phyloP scores from a whole-genome alignment of 1,139 yeast species.

The Geotrichum candidum region DNA sequence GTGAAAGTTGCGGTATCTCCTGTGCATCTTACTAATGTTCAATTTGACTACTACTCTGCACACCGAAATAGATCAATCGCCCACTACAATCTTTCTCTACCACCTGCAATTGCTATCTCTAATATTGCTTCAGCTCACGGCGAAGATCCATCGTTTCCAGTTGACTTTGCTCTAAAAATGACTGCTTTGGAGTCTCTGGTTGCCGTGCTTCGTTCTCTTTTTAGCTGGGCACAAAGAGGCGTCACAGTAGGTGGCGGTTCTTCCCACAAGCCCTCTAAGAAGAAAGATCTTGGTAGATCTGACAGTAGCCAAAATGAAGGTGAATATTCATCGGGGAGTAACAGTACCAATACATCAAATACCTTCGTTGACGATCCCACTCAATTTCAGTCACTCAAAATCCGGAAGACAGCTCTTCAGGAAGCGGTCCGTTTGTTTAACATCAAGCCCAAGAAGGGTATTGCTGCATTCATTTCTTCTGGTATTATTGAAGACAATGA shows the following conservation, averaged over 20 bases:
- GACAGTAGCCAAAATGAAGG: slow-evolving; percentile 2
- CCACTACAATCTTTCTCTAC: slow-evolving; percentile 64
- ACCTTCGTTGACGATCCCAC: slow-evolving; percentile 56
- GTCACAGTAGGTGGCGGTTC: slow-evolving; percentile 33
- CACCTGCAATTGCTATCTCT: slow-evolving; percentile 70
- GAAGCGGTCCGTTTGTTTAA: slow-evolving; percentile 70
- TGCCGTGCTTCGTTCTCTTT: slow-evolving; percentile 72
- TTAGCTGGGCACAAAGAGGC: slow-evolving; percentile 86
- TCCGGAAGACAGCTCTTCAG: slow-evolving; percentile 71
- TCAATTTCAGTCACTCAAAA: slow-evolving; percentile 80
- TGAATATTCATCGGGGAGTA: slow-evolving; percentile 16
- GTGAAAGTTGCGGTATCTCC: slow-evolving; percentile 67
- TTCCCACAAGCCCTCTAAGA: not conserved
- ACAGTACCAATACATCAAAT: slow-evolving; percentile 15
- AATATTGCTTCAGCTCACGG: slow-evolving; percentile 56
- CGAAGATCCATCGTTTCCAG: slow-evolving; percentile 22
- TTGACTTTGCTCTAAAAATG: slow-evolving; percentile 77
- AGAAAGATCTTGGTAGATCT: not conserved
- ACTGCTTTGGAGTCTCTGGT: slow-evolving; percentile 74
- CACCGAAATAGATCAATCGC: slow-evolving; percentile 57
- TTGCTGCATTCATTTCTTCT: slow-evolving; percentile 52
- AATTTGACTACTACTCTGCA: slow-evolving; percentile 60
- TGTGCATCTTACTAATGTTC: slow-evolving; percentile 66
- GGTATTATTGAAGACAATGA: slow-evolving; percentile 57
- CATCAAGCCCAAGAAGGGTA: slow-evolving; percentile 77